Conservation (phyloP, 257 asterid genomes). For the Jaltomata sinuosa region DNA sequence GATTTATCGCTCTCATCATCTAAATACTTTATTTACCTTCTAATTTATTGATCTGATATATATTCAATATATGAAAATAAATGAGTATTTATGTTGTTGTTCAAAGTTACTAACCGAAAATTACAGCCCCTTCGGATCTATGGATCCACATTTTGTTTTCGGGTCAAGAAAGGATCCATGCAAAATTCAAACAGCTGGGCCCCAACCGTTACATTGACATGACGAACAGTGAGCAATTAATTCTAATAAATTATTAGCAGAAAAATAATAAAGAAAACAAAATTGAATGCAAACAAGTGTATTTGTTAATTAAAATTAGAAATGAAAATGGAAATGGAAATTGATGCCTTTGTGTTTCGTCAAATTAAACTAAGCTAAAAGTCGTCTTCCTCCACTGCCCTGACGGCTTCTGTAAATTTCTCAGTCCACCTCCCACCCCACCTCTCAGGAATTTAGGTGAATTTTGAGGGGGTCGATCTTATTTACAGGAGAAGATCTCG, state of each 20-base stretch:
- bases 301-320: not conserved
- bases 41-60: too few relatives aligned
- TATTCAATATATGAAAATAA: not conserved
- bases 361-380: conserved; percentile 19
- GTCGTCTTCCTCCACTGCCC: conserved; percentile 55
- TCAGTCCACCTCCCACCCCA: conserved; percentile 52
- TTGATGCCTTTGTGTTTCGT: not conserved
- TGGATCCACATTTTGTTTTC: not conserved
- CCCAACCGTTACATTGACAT: not conserved
- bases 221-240: not conserved
- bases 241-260: not conserved
- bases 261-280: not conserved
- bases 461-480: conserved; percentile 4
- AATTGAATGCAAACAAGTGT: not conserved
- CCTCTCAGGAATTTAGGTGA: conserved; percentile 8
- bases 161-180: not conserved
- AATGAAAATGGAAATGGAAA: not conserved
- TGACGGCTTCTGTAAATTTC: conserved; percentile 48
- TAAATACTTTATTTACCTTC: not conserved
- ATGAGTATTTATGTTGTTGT: too few relatives aligned
- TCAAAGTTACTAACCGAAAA: too few relatives aligned
- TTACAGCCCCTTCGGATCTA: not conserved
- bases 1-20: not conserved
- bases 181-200: not conserved
- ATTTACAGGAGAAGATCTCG: conserved; percentile 5